These are phyloP conservation scores for Kurtzmaniella quercitrusa DNA, from an alignment of 1,139 yeast species.

Conservation along the genomic window DNA sequence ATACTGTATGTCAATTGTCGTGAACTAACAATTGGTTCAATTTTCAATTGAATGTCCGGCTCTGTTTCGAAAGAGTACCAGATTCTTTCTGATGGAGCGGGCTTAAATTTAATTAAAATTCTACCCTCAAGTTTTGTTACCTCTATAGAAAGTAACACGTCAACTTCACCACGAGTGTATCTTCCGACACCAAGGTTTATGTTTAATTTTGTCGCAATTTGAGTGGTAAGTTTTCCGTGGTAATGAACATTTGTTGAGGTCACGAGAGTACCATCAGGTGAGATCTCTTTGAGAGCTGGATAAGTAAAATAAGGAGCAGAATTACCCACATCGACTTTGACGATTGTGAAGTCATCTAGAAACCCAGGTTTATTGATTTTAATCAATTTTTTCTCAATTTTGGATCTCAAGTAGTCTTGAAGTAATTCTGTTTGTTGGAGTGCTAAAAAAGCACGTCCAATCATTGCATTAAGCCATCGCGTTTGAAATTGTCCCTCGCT, in stretches of 20 bases:
- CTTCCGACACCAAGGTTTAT: slow-evolving; percentile 64
- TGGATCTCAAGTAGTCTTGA: slow-evolving; percentile 52
- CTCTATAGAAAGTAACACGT: slow-evolving; percentile 68
- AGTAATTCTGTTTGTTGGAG: slow-evolving; percentile 68
- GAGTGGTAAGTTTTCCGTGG: slow-evolving; percentile 68
- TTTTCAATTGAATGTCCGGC: slow-evolving; percentile 69
- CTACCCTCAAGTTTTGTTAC: slow-evolving; percentile 72
- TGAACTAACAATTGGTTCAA: slow-evolving; percentile 87
- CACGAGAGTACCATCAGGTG: slow-evolving; percentile 78
- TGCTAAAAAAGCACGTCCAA: slow-evolving; percentile 78
- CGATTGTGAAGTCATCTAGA: slow-evolving; percentile 75
- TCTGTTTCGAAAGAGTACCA: slow-evolving; percentile 87
- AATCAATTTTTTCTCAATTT: slow-evolving; percentile 65
- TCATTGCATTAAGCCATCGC: slow-evolving; percentile 84
- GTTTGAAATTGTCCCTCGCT: slow-evolving; percentile 81
- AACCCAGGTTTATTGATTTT: slow-evolving; percentile 86
- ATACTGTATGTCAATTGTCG: slow-evolving; percentile 74
- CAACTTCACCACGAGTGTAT: slow-evolving; percentile 76
- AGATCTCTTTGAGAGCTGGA: slow-evolving; percentile 64
- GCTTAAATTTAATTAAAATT: slow-evolving; percentile 63
- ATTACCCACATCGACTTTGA: slow-evolving; percentile 69
- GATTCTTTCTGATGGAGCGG: slow-evolving; percentile 84
- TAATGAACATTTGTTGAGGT: slow-evolving; percentile 62
- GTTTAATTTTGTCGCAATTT: slow-evolving; percentile 74
- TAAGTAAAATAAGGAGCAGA: slow-evolving; percentile 77